These are phyloP conservation scores for Austroboletus rostrupii DNA, from an alignment of 1,284 basidiomycete genomes.

Conservation along the genomic window DNA sequence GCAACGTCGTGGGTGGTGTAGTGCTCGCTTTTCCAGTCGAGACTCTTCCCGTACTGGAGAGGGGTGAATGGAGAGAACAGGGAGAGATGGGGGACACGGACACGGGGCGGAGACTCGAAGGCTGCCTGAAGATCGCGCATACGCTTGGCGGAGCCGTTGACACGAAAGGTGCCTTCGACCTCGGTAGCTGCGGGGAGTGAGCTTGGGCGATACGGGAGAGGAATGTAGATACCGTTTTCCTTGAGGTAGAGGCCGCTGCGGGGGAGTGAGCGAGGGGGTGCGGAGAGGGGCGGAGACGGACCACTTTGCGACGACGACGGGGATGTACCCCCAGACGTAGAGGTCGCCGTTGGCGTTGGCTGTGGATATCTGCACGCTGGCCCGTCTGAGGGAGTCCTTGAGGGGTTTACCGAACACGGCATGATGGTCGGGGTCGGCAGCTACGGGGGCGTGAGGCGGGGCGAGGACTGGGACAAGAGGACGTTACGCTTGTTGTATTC, in stretches of 20 bases:
- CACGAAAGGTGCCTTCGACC: conserved; percentile 93
- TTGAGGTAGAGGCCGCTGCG: conserved; percentile 84
- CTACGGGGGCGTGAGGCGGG: conserved; percentile 14
- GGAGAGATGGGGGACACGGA: conserved; percentile 38
- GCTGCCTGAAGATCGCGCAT: conserved; percentile 92
- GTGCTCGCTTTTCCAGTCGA: conserved; percentile 83
- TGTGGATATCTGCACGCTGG: conserved; percentile 94
- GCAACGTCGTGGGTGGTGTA: conserved; percentile 96
- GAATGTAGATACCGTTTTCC: conserved; percentile 64
- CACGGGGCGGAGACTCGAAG: conserved; percentile 86
- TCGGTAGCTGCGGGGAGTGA: conserved; percentile 67
- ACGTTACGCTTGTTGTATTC: conserved; percentile 37
- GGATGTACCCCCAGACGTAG: conserved; percentile 92
- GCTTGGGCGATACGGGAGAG: not conserved
- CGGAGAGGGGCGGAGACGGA: conserved; percentile 39
- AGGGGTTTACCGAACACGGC: conserved; percentile 86
- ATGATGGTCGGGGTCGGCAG: conserved; percentile 35
- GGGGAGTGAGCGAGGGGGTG: conserved; percentile 6
- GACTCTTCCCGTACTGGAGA: conserved; percentile 82
- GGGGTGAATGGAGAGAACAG: conserved; percentile 2
- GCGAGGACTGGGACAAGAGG: conserved; percentile 10
- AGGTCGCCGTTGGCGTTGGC: conserved; percentile 77
- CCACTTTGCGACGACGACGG: conserved; percentile 97
- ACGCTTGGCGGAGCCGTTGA: conserved; percentile 88
- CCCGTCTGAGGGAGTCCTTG: conserved; percentile 79